phyloP scores from a whole-genome alignment of 345 rosid genomes.

The Erysimum cheiranthoides region DNA sequence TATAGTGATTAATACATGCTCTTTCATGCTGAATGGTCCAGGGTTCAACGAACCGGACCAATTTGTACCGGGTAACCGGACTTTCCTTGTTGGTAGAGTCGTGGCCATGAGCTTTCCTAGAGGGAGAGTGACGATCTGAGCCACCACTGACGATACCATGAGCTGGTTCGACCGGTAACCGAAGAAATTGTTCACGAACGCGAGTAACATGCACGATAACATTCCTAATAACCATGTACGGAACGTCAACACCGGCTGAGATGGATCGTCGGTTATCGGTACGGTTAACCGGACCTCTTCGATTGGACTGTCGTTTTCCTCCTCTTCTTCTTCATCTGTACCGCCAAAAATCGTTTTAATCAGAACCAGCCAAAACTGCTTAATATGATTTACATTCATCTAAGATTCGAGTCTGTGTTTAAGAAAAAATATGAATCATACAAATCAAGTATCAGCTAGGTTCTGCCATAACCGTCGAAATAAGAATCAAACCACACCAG shows the following conservation, averaged over 20 bases:
- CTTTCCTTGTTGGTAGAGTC: slow-evolving; percentile 47
- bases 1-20: slow-evolving; percentile 62
- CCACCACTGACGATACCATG: slow-evolving; percentile 45
- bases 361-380: background rate
- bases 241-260: slow-evolving; percentile 52
- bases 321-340: slow-evolving; percentile 35
- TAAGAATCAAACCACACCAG: background rate
- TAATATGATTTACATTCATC: background rate
- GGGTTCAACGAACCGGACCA: slow-evolving; percentile 57
- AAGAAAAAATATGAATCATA: background rate
- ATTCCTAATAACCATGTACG: slow-evolving; percentile 64
- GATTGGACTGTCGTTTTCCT: slow-evolving; percentile 59
- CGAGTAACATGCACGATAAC: slow-evolving; percentile 49
- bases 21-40: slow-evolving; percentile 60
- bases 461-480: background rate
- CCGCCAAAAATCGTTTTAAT: slow-evolving; percentile 8
- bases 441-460: slow-evolving; percentile 1
- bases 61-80: slow-evolving; percentile 45
- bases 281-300: slow-evolving; percentile 69
- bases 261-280: slow-evolving; percentile 57
- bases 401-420: slow-evolving; percentile 8
- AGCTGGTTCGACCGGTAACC: slow-evolving; percentile 53
- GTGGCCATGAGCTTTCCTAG: slow-evolving; percentile 58
- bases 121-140: slow-evolving; percentile 57
- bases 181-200: slow-evolving; percentile 62